Percentiles rank a stretch among this genome's conserved stretches.
Evolutionary conservation across 345 rosid species (phyloP).

Genomic region (Carallia brachiata): DNA sequence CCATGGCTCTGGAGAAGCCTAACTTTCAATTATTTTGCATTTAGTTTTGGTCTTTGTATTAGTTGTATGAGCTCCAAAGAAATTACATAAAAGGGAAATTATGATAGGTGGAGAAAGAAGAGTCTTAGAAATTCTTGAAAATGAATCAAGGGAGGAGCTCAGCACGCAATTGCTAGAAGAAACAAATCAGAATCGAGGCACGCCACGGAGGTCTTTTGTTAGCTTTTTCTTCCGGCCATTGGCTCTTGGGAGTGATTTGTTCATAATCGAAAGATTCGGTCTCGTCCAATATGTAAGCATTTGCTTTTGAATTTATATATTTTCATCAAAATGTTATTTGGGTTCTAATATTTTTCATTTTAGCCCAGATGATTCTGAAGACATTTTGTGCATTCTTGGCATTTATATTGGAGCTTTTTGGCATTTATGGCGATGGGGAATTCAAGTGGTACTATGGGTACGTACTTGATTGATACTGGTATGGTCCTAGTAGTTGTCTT

Average conservation of each 20-base stretch:
- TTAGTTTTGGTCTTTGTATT: too few species aligned
- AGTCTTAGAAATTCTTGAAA: conserved; percentile 59
- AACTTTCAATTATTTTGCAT: too few species aligned
- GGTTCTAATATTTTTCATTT: conserved; percentile 14
- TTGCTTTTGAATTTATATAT: not conserved
- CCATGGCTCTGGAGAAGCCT: not conserved
- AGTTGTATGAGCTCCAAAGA: too few species aligned
- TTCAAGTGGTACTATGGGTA: conserved; percentile 91
- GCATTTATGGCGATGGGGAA: conserved; percentile 76
- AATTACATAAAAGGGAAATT: conserved; percentile 1
- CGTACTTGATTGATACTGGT: conserved; percentile 6
- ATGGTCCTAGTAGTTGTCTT: too few species aligned
- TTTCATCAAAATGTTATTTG: not conserved
- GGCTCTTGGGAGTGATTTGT: conserved; percentile 60
- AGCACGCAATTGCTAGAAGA: conserved; percentile 46
- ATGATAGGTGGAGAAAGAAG: conserved; percentile 67
- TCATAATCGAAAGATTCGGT: conserved; percentile 65
- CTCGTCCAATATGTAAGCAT: conserved; percentile 81
- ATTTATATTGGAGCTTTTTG: conserved; percentile 62
- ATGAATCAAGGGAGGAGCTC: conserved; percentile 41
- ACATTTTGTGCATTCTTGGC: conserved; percentile 72
- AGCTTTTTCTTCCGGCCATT: conserved; percentile 64
- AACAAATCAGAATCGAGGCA: conserved; percentile 22
- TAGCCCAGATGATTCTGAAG: conserved; percentile 84
- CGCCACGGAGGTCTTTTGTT: conserved; percentile 32